Conservation (phyloP, 371 early-diverging fungal species). For the Mortierella sp. region DNA sequence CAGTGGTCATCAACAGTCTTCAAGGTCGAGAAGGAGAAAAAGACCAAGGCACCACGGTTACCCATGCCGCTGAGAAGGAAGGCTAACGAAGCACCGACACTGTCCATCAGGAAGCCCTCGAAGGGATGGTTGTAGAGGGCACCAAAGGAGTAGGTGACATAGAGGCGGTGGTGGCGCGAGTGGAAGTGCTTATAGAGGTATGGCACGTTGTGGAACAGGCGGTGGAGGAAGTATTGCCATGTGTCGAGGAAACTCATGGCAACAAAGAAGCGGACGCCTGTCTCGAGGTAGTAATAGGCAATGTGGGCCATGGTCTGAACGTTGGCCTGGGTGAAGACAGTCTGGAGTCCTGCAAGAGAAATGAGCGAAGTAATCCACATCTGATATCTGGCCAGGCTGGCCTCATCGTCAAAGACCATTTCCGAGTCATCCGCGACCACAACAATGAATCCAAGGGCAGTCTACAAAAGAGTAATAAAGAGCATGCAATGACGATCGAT, state of each 20-base stretch:
- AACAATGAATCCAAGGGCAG: slow-evolving; percentile 59
- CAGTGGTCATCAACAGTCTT: slow-evolving; percentile 90
- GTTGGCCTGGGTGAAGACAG: slow-evolving; percentile 28
- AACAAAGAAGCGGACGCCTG: slow-evolving; percentile 54
- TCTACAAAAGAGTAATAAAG: slow-evolving; percentile 25
- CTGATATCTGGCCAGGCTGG: slow-evolving; percentile 62
- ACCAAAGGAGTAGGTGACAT: slow-evolving; percentile 84
- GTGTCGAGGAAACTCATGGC: slow-evolving; percentile 71
- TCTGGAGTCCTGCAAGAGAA: slow-evolving; percentile 29
- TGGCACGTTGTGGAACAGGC: slow-evolving; percentile 77
- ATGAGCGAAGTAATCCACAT: slow-evolving; percentile 31
- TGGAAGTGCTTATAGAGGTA: slow-evolving; percentile 82
- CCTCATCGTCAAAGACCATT: slow-evolving; percentile 61
- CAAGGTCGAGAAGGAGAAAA: slow-evolving; percentile 81
- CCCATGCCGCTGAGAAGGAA: slow-evolving; percentile 78
- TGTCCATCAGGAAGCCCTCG: slow-evolving; percentile 84
- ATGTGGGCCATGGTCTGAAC: slow-evolving; percentile 42
- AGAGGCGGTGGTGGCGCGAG: slow-evolving; percentile 82
- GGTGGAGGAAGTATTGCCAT: slow-evolving; percentile 85
- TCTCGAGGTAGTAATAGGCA: slow-evolving; percentile 58
- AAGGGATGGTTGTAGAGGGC: slow-evolving; percentile 88
- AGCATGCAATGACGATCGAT: neutral
- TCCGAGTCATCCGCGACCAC: slow-evolving; percentile 59
- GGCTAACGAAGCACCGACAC: slow-evolving; percentile 76
- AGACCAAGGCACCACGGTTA: slow-evolving; percentile 73